Base-by-base conservation (phyloP, 2,329 filamentous ascomycete species). In the Cordyceps pruinosa region DNA sequence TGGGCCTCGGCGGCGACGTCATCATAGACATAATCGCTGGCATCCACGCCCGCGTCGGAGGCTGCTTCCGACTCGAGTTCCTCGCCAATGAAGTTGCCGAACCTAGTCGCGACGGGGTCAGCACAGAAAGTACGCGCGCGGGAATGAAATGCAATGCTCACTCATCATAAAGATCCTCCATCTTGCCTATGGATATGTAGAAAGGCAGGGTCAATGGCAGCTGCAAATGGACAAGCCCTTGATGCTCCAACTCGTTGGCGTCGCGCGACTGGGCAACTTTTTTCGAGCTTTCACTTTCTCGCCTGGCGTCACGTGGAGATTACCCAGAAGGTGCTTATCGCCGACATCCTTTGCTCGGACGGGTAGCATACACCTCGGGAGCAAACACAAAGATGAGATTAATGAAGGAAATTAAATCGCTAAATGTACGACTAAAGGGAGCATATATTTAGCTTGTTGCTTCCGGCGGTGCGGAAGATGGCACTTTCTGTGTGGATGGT, bases 81-180 rank as follows among this genome's bases (percentile, higher is more conserved):
- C 74, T 97, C 94, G 69, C 94, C 94, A 70, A 97, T 96, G 75
- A 94, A 97, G 77, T 97, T 97, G 69, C 93, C 93, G 76, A 97
- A 97, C 79, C 90, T 95, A 30, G 25, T 45, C n/a, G 42, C 49
- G 35, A 47, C 34, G 6, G 3, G 61, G 53, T 55, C 34, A 59
- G 52, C 44, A 35, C 51, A 32, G 46, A 17, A 25, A 23, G 15
- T 34, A 30, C 10, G 1, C 7, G 17, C 13, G 28, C 4, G 6
- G 6, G 21, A 37, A 13, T 34, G 2, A 28, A 13, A 19, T 2
- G 15, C 10, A 59, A 39, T 23, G 32, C 76, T 61, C 77, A 95
- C 90, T 97, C 93, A 77, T 97, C 93, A 72, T 97, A 97, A 66
- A 97, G 85, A 74, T 97, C 92, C 78, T 97, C 92, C 91, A 96